These are phyloP conservation scores for Diphasiastrum complanatum DNA, from an alignment of 83 land plant species.

Conservation along the genomic window DNA sequence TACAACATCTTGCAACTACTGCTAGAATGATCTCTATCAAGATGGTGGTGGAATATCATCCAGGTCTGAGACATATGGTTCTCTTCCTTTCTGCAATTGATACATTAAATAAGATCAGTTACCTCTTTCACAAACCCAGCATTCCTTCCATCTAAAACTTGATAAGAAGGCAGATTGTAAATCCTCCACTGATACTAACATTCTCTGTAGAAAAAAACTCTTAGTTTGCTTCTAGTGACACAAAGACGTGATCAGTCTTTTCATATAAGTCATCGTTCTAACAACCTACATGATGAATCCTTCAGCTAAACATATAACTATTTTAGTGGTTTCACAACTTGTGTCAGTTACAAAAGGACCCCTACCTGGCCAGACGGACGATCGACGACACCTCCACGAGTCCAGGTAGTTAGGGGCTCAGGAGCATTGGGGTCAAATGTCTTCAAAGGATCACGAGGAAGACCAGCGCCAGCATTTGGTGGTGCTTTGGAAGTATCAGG, in stretches of 20 bases:
- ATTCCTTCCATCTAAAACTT: too few species aligned
- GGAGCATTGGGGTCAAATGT: constrained; percentile 23
- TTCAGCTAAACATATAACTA: not conserved
- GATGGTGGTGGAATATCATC: constrained; percentile 12
- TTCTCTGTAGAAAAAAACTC: not conserved
- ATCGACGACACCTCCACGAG: constrained; percentile 28
- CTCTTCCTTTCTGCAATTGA: constrained; percentile 24
- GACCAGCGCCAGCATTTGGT: constrained; percentile 30
- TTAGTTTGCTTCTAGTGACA: too few species aligned
- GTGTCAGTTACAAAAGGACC: not conserved
- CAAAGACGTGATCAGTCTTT: not conserved
- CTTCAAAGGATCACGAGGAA: constrained; percentile 28
- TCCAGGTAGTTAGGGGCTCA: constrained; percentile 29
- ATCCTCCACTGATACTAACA: too few species aligned
- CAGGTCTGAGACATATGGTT: constrained; percentile 29
- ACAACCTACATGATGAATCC: not conserved
- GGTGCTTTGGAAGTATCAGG: constrained; percentile 28
- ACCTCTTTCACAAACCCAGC: not conserved
- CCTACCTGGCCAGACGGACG: constrained; percentile 23
- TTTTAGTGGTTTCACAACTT: too few species aligned
- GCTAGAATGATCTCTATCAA: too few species aligned
- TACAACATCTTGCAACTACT: too few species aligned
- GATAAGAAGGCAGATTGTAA: too few species aligned
- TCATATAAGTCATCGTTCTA: not conserved
- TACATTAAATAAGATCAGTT: not conserved